These are phyloP conservation scores for Rutstroemia sp. DNA, from an alignment of 2,329 filamentous ascomycete genomes.

Conservation along the genomic window DNA sequence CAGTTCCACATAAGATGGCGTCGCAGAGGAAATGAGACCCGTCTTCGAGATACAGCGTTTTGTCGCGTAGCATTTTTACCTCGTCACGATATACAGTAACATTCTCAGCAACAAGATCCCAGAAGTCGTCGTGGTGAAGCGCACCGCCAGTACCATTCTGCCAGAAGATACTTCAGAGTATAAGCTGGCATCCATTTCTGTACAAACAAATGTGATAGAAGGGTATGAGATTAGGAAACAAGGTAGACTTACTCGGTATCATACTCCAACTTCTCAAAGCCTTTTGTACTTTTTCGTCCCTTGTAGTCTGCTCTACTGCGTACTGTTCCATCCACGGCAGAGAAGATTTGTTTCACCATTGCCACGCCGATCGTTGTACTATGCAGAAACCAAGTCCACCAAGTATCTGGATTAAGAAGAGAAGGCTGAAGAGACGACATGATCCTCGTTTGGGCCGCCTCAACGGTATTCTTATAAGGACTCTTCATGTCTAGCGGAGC, in stretches of 20 bases:
- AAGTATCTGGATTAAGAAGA: background rate
- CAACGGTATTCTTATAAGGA: constrained; percentile 3
- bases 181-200: background rate
- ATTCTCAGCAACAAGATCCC: background rate
- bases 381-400: constrained; percentile 4
- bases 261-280: constrained; percentile 2
- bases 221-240: background rate
- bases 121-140: constrained; percentile 10
- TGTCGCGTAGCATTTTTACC: constrained; percentile 15
- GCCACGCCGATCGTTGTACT: background rate
- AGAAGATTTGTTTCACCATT: background rate
- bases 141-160: constrained; percentile 7
- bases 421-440: background rate
- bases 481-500: background rate
- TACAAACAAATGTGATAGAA: background rate
- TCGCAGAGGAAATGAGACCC: constrained; percentile 19
- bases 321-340: background rate
- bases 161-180: constrained; percentile 5
- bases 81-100: constrained; percentile 1
- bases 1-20: constrained; percentile 24
- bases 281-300: background rate
- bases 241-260: background rate
- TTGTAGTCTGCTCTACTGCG: background rate
- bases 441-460: background rate
- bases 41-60: constrained; percentile 13